phyloP scores from a whole-genome alignment of 192 early-diverging fungal species.

The Backusella luteola region DNA sequence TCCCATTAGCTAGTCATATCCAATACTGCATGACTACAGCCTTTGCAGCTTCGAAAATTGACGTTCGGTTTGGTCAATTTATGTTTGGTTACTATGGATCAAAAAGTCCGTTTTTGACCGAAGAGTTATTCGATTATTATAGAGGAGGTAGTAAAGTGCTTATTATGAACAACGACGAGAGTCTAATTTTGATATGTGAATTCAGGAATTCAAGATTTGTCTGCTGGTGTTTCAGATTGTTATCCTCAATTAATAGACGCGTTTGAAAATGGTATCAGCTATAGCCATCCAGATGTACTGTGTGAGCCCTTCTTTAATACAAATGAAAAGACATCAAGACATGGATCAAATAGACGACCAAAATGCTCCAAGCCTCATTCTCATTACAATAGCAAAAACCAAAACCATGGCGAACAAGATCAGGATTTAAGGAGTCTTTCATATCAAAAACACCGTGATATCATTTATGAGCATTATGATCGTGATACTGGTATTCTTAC shows the following conservation, averaged over 20 bases:
- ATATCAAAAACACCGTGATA: not conserved
- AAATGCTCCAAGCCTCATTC: not conserved
- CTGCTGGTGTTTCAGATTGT: slow-evolving; percentile 53
- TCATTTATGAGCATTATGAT: slow-evolving; percentile 8
- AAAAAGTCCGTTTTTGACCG: slow-evolving; percentile 72
- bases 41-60: slow-evolving; percentile 57
- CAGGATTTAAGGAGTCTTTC: not conserved
- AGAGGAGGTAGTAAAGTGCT: slow-evolving; percentile 54
- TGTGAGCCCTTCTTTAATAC: slow-evolving; percentile 27
- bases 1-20: slow-evolving; percentile 38
- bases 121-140: slow-evolving; percentile 69
- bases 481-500: not conserved
- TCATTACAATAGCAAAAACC: not conserved
- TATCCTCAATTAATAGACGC: slow-evolving; percentile 48
- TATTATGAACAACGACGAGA: not conserved
- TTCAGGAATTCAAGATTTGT: slow-evolving; percentile 60
- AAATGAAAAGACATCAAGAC: not conserved
- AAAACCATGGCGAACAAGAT: not conserved
- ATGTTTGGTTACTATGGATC: slow-evolving; percentile 57
- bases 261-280: slow-evolving; percentile 36
- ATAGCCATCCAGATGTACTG: not conserved
- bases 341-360: not conserved
- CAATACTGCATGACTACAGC: slow-evolving; percentile 58
- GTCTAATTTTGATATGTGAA: slow-evolving; percentile 16
- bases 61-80: slow-evolving; percentile 53